Conservation (phyloP, 1,284 basidiomycete species). For the Sporisorium scitamineum region DNA sequence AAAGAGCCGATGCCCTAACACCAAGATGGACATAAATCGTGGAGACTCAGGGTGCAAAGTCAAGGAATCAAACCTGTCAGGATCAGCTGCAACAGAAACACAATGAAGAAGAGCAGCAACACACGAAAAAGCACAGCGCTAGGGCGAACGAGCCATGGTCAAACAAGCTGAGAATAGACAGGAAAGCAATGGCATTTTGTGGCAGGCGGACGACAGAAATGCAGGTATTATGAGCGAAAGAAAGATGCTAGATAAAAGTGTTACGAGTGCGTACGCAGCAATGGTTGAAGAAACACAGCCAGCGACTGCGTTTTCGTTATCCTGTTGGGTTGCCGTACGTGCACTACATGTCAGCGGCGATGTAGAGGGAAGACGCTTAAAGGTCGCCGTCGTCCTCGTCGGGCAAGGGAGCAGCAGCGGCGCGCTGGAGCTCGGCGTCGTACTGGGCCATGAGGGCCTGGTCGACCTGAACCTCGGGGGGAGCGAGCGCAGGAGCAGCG, state of each 20-base stretch:
- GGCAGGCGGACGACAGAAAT: background rate
- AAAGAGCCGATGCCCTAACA: too few relatives aligned
- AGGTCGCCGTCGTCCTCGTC: constrained; percentile 73
- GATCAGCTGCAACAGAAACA: too few relatives aligned
- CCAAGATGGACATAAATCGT: too few relatives aligned
- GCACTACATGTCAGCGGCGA: background rate
- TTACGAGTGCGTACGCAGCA: background rate
- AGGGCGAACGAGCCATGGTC: background rate
- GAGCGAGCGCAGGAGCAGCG: constrained; percentile 93
- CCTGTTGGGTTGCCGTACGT: background rate
- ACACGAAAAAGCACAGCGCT: background rate
- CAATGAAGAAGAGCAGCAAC: too few relatives aligned
- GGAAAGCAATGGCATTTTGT: constrained; percentile 6
- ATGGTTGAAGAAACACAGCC: background rate
- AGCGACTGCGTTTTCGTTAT: too few relatives aligned
- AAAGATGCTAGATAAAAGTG: background rate
- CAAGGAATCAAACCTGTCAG: too few relatives aligned
- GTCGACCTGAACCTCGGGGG: constrained; percentile 92
- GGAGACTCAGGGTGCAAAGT: too few relatives aligned
- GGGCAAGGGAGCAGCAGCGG: constrained; percentile 72
- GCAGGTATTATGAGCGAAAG: constrained; percentile 2
- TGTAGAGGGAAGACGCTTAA: constrained; percentile 19
- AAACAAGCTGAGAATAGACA: background rate
- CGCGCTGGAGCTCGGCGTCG: constrained; percentile 79
- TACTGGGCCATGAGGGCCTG: constrained; percentile 84